phyloP scores from a whole-genome alignment of 148 eudicot species.

The Vaccinium myrtillus region DNA sequence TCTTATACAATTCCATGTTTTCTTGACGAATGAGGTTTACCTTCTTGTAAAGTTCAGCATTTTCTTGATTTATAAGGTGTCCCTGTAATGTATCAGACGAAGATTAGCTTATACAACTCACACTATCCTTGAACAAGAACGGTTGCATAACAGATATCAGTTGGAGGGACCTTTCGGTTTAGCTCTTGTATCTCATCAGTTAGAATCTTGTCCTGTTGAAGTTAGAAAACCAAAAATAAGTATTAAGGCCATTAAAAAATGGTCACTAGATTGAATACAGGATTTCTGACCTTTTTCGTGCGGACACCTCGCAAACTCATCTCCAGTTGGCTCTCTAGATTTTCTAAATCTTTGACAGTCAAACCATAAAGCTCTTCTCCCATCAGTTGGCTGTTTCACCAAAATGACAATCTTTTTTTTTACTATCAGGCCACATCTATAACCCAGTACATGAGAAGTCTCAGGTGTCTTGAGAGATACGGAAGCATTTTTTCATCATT shows the following conservation, averaged over 20 bases:
- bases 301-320: conserved; percentile 56
- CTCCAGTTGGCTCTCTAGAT: conserved; percentile 68
- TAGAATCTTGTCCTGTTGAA: conserved; percentile 53
- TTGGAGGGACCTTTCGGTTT: conserved; percentile 45
- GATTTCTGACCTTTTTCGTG: conserved; percentile 53
- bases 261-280: not conserved
- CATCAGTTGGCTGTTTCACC: conserved; percentile 60
- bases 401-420: conserved; percentile 8
- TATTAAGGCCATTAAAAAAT: not conserved
- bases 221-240: not conserved
- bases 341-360: conserved; percentile 54
- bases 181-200: conserved; percentile 64
- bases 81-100: conserved; percentile 42
- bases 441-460: too few relatives aligned
- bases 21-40: conserved; percentile 1
- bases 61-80: conserved; percentile 56
- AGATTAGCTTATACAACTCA: not conserved
- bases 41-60: conserved; percentile 34
- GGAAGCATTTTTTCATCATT: not conserved
- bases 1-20: conserved; percentile 36
- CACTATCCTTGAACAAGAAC: not conserved
- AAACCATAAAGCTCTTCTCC: conserved; percentile 63
- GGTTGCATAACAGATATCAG: not conserved
- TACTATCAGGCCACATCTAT: not conserved
- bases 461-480: too few relatives aligned